Percentiles rank a stretch among this genome's conserved stretches.
phyloP scores from a whole-genome alignment of 2,329 filamentous ascomycete species.

The Neocatenulostroma microsporum region DNA sequence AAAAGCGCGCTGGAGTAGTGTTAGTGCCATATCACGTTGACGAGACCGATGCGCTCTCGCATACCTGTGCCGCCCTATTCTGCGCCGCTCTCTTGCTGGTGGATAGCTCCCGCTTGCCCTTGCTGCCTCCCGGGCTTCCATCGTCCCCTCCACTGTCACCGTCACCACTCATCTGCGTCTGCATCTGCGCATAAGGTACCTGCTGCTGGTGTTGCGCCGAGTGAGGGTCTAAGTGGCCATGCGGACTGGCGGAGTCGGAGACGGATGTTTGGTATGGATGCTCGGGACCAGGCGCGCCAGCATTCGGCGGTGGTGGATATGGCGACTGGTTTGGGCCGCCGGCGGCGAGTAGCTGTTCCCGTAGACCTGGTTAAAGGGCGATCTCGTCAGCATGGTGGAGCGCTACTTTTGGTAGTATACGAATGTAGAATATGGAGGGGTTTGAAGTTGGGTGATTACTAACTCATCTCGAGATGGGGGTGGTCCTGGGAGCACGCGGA shows the following conservation, averaged over 20 bases:
- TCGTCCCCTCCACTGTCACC: conserved; percentile 40
- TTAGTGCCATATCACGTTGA: conserved; percentile 2
- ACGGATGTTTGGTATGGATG: conserved; percentile 35
- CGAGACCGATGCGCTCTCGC: conserved; percentile 27
- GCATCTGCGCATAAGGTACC: conserved; percentile 39
- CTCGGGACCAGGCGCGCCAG: conserved; percentile 19
- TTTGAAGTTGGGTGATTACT: too few relatives aligned
- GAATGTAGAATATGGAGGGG: too few relatives aligned
- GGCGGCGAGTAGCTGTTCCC: conserved; percentile 55
- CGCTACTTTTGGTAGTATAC: too few relatives aligned
- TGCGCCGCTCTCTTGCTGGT: conserved; percentile 95
- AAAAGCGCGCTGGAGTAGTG: conserved; percentile 67
- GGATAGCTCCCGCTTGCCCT: conserved; percentile 83
- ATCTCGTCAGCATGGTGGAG: too few relatives aligned
- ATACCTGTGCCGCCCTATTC: conserved; percentile 91
- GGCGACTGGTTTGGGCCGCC: conserved; percentile 35
- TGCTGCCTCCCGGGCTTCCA: conserved; percentile 47
- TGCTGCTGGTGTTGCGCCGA: conserved; percentile 34
- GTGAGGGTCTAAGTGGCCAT: conserved; percentile 43
- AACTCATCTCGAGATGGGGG: conserved; percentile 40
- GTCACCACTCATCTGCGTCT: too few relatives aligned
- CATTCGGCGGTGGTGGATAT: conserved; percentile 29
- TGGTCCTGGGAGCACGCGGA: too few relatives aligned
- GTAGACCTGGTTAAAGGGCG: conserved; percentile 54
- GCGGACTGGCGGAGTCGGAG: conserved; percentile 37